phyloP scores from a whole-genome alignment of 2,329 filamentous ascomycete genomes.

The Curvularia sp. region DNA sequence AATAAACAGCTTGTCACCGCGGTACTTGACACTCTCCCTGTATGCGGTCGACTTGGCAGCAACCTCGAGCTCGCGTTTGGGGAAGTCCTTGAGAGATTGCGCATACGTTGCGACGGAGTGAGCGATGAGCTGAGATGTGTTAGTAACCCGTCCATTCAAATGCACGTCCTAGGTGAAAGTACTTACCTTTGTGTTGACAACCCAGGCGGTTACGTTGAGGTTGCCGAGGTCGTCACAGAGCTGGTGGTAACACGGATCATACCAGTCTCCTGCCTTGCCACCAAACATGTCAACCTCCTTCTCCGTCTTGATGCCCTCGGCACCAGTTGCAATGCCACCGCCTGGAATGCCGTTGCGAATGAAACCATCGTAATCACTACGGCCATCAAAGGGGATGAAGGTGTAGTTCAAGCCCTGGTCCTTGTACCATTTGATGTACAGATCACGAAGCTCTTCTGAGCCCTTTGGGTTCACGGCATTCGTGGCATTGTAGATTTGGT shows the following conservation, averaged over 20 bases:
- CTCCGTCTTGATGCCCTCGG: conserved; percentile 53
- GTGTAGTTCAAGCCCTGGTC: conserved; percentile 48
- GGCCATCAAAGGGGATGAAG: conserved; percentile 52
- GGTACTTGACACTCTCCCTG: conserved; percentile 37
- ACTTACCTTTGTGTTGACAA: conserved; percentile 50
- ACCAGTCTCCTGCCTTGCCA: conserved; percentile 50
- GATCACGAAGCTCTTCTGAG: conserved; percentile 47
- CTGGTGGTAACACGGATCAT: conserved; percentile 52
- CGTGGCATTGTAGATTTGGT: conserved; percentile 52
- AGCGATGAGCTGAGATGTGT: conserved; percentile 42
- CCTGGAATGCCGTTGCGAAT: conserved; percentile 52
- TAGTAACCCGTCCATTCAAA: conserved; percentile 1
- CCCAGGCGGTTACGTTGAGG: conserved; percentile 49
- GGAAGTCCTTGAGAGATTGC: conserved; percentile 46
- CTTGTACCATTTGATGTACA: conserved; percentile 52
- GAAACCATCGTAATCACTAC: conserved; percentile 54
- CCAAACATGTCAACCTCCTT: conserved; percentile 49
- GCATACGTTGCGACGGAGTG: conserved; percentile 50
- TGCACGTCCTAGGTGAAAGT: neutral
- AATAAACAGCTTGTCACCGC: conserved; percentile 46
- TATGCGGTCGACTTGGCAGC: conserved; percentile 29
- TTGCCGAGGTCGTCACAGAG: conserved; percentile 51
- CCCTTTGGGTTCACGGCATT: conserved; percentile 48
- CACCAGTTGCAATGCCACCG: conserved; percentile 53
- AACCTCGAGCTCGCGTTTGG: conserved; percentile 35